phyloP scores from a whole-genome alignment of 768 basidiomycete species.

The Basidioascus undulatus region DNA sequence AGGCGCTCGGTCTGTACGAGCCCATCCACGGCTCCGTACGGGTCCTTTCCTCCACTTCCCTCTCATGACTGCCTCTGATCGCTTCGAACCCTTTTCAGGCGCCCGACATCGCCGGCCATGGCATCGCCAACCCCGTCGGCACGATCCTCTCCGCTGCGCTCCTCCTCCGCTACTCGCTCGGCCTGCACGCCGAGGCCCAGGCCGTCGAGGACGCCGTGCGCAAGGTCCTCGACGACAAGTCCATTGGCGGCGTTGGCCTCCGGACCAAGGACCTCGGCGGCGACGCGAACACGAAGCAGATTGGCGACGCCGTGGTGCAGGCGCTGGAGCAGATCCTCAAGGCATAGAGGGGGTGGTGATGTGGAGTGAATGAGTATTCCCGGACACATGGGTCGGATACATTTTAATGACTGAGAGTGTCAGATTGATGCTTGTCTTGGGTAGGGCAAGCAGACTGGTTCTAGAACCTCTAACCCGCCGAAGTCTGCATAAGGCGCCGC shows the following conservation, averaged over 20 bases:
- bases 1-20: constrained; percentile 75
- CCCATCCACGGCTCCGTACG: constrained; percentile 63
- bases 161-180: constrained; percentile 84
- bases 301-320: constrained; percentile 65
- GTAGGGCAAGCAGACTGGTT: no score
- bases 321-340: constrained; percentile 33
- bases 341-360: no score
- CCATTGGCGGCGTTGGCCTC: constrained; percentile 45
- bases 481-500: no score
- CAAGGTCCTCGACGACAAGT: constrained; percentile 52
- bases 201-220: constrained; percentile 77
- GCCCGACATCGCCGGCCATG: constrained; percentile 81
- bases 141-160: constrained; percentile 85
- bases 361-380: no score
- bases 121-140: constrained; percentile 83
- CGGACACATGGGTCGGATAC: no score
- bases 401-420: no score
- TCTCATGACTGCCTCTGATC: no score
- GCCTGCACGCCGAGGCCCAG: constrained; percentile 56
- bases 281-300: constrained; percentile 39
- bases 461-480: no score
- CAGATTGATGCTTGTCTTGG: no score
- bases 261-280: constrained; percentile 79
- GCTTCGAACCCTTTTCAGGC: constrained; percentile 26
- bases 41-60: no score